Base-by-base conservation (phyloP, 352 stramenopile species). In the Pythium biforme region DNA sequence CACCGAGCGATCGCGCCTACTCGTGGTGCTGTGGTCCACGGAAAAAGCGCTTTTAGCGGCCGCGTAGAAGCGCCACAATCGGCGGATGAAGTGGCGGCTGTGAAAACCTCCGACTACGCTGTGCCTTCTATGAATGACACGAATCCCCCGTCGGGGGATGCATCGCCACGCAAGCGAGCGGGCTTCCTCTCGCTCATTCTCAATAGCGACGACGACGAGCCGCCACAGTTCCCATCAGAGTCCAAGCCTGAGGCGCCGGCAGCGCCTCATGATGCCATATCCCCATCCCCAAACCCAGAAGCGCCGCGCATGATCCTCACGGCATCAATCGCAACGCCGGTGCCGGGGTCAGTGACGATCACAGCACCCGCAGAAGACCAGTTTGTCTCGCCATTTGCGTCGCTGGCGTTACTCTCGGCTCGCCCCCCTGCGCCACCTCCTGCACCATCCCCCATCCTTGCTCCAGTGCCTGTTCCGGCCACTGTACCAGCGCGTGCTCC, bases 191-290 rank as follows among this genome's bases (percentile, higher is more conserved):
- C 55, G 17, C 43, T 43, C 9, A 27, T 57, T 8, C 27, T 52
- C 3, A 45, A 64, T 19, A 64, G 57, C 45, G 57, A 41, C 17
- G 57, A 64, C 40, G 46, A 64, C 17, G 57, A 63, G 46, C 31
- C 55, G 29, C 45, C 33, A 10, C 45, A 47, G 14, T 43, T 56
- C 27, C 15, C n/a, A 2, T 1, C 12, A 23, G 39, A 59, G 20
- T 6, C 14, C 7, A 3, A 19, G 34, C 9, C 34, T 5, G 3
- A 5, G 34, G 3, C 34, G 34, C 7, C 15, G 9, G 34, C 34
- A 11, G 34, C 9, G 34, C 7, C 34, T 10, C 14, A 19, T 41
- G 5, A 4, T 10, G 10, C 4, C 29, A 4, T 10, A 34, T 34
- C 29, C 29, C 29, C 29, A 10, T 10, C 10, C 29, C 29, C 29